Evolutionary conservation across 2,329 filamentous ascomycete species (phyloP).

Genomic region (Hymenoscyphus linearis): DNA sequence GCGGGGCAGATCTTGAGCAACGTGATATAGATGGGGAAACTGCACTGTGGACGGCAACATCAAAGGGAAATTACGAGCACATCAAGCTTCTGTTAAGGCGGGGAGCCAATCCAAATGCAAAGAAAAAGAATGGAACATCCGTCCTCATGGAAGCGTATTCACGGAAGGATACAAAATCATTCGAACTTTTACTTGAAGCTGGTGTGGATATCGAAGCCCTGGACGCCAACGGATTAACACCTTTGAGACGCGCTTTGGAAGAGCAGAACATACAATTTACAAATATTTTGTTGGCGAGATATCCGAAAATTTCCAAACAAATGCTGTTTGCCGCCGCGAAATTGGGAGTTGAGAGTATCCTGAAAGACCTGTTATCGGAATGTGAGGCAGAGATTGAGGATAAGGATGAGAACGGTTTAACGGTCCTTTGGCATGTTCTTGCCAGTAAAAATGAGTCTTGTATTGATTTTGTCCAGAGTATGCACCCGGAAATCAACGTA

Average conservation of each 20-base stretch:
- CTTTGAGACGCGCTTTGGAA: not conserved
- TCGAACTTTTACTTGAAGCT: not conserved
- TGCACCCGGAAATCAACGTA: not conserved
- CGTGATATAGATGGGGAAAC: not conserved
- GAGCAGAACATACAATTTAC: not conserved
- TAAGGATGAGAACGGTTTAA: not conserved
- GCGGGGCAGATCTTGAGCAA: not conserved
- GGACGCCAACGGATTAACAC: not conserved
- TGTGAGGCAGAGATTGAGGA: not conserved
- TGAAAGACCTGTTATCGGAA: not conserved
- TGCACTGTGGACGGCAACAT: not conserved
- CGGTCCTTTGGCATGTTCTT: not conserved
- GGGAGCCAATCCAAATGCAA: not conserved
- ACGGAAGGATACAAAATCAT: not conserved
- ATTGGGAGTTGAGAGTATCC: not conserved
- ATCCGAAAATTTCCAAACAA: not conserved
- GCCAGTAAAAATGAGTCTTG: not conserved
- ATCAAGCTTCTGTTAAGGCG: not conserved
- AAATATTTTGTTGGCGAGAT: not conserved
- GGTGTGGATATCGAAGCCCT: conserved; percentile 14
- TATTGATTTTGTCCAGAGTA: not conserved
- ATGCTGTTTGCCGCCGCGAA: not conserved
- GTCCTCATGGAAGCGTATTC: not conserved
- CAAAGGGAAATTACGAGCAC: not conserved
- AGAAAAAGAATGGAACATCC: not conserved